phyloP scores from a whole-genome alignment of 2,329 filamentous ascomycete genomes.

The Fusarium annulatum region DNA sequence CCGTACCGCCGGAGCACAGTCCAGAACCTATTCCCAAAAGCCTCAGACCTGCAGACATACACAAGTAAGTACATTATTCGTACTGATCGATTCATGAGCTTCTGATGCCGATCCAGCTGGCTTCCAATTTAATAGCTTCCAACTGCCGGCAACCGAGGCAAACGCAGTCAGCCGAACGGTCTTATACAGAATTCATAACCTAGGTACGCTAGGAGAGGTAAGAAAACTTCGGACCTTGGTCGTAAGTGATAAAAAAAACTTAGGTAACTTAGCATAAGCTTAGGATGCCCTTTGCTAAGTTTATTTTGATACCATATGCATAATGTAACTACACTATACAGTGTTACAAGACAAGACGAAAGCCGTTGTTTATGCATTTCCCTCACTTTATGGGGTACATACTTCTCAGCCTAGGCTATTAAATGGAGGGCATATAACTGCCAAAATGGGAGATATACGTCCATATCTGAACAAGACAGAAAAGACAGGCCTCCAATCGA shows the following conservation, averaged over 20 bases:
- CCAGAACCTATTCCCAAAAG: neutral
- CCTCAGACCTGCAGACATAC: neutral
- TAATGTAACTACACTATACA: neutral
- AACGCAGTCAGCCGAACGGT: neutral
- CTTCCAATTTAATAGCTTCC: neutral
- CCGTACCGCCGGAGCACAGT: constrained; percentile 10
- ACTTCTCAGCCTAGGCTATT: neutral
- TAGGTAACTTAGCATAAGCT: no score
- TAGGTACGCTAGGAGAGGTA: neutral
- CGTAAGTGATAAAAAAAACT: no score
- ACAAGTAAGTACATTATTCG: neutral
- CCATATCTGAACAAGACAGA: constrained; percentile 12
- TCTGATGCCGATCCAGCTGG: neutral
- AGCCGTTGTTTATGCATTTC: neutral
- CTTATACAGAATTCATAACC: neutral
- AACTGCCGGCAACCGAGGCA: neutral
- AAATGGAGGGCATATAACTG: neutral
- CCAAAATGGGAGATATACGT: neutral
- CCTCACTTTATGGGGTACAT: constrained; percentile 2
- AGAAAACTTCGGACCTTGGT: no score
- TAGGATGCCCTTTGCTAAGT: no score
- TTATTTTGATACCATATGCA: neutral
- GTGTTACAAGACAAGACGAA: neutral
- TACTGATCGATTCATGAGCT: neutral
- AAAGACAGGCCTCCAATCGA: constrained; percentile 1